Base-by-base conservation (phyloP, 495 filamentous ascomycete species). In the Darksidea phi region DNA sequence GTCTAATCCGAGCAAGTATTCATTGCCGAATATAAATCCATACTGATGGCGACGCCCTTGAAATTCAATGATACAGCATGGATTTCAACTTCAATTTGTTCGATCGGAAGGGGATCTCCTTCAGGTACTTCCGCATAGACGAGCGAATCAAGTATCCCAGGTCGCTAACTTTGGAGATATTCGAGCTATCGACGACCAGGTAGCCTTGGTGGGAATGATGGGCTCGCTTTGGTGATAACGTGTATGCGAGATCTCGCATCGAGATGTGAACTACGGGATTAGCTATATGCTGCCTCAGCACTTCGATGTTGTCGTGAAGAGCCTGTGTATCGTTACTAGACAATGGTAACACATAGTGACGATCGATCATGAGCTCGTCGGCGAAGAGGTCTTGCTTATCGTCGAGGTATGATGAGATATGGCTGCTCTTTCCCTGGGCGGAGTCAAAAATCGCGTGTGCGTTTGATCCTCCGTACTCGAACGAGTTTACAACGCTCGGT, bases 261-360 rank as follows among this genome's bases (percentile, higher is more conserved):
- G 15, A 20, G 8, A 65, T 17, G 4, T 26, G 1, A 1, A 61
- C 57, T 0, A 25, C 21, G 13, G 62, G 62, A 49, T 65, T 56
- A 1, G 24, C 15, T n/a, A 65, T 36, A 28, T 60, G 62, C 11
- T 47, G 32, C 23, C 13, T 7, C n/a, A 54, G 24, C 6, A 21
- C 48, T 6, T 68, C n/a, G 32, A 70, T 6, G 17, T 73, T 60
- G n/a, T 63, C 20, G 37, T 63, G 20, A 11, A 75, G 67, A 0
- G 71, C 70, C 6, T 21, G 12, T 38, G 67, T 59, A 26, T 73
- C 67, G 45, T 75, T 70, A 15, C 70, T 68, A 18, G 73, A 76
- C 15, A 73, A 64, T 20, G 64, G 65, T 0, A 74, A 58, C 2
- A 57, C 12, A 28, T 20, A 24, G 6, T 3, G 12, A 7, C 20